Evolutionary conservation across 108 stramenopile species (phyloP), one percentile per base, ranked within the genome.

Genomic region (Nannochloropsis granulata): DNA sequence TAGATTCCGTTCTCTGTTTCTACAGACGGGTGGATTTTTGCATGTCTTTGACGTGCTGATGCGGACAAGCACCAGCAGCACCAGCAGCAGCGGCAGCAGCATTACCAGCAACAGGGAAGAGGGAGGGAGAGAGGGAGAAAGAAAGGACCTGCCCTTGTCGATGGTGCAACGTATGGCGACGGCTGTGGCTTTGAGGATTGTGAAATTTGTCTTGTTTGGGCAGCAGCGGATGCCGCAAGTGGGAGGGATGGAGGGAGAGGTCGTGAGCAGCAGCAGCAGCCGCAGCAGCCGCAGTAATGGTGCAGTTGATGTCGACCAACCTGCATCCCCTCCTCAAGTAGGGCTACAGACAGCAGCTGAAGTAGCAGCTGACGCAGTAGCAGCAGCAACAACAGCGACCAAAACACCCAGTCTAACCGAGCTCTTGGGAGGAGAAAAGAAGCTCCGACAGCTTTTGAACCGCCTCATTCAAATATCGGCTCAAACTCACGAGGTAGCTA

Each of bases 1-100:
- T 43, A 80, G 80, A 23, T 97, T 96, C 88, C 91, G 93, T 13
- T 82, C 85, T 71, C 91, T 89, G 25, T 97, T 97, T 84, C 91
- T 95, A 42, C 87, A 91, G 21, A 93, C 94, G n/a, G 97, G 97
- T 16, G 97, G 97, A 13, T 96, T 97, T 85, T 90, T 91, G 43
- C 92, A 94, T 43, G 94, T 96, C 23, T 87, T 95, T 23, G 83
- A 85, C 26, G 92, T 96, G 43, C 94, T 95, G 84, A 91, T 87
- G 86, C 79, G 25, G 13, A 25, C 79, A 25, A 23, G 25, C 24
- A 24, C 24, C 79, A 23, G 23, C 12, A 23, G 23, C 12, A 16
- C 16, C 16, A 34, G 34, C 34, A 34, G 34, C 34, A 34, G 34
- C 34, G 34, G 34, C 34, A 34, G 5, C 34, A 34, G 34, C 5